A percentile compares a stretch with the other conserved stretches of the same genome.
Evolutionary conservation across 345 rosid species (phyloP).

Genomic region (Euphorbia tirucalli): DNA sequence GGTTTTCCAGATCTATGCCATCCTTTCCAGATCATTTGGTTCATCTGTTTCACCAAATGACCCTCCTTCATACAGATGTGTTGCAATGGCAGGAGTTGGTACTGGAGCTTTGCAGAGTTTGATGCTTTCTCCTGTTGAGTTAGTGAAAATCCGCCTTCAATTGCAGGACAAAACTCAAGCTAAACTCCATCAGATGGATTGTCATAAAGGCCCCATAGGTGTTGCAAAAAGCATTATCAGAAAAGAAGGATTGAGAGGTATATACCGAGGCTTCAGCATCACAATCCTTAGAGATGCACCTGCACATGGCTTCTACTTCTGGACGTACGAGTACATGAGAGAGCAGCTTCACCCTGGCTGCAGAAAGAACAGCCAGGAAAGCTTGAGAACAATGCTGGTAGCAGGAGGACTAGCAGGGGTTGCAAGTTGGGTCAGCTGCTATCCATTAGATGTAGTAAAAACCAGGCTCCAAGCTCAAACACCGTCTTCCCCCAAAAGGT

Average conservation of each 20-base stretch:
- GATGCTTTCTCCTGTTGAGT: slow-evolving; percentile 70
- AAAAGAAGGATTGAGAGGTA: slow-evolving; percentile 57
- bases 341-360: slow-evolving; percentile 90
- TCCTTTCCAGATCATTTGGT: slow-evolving; percentile 72
- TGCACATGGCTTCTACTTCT: slow-evolving; percentile 80
- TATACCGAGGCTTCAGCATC: slow-evolving; percentile 69
- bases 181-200: slow-evolving; percentile 14
- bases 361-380: slow-evolving; percentile 67
- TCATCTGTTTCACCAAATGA: slow-evolving; percentile 41
- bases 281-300: slow-evolving; percentile 88
- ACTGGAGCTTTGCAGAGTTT: slow-evolving; percentile 85
- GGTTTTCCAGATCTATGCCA: slow-evolving; percentile 87
- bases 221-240: slow-evolving; percentile 59
- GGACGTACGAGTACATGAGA: slow-evolving; percentile 78
- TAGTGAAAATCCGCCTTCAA: slow-evolving; percentile 85
- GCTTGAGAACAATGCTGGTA: slow-evolving; percentile 64
- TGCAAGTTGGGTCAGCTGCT: slow-evolving; percentile 84
- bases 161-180: slow-evolving; percentile 36
- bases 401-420: slow-evolving; percentile 94
- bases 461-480: slow-evolving; percentile 74
- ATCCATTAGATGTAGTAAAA: slow-evolving; percentile 85
- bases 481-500: slow-evolving; percentile 35
- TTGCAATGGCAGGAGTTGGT: slow-evolving; percentile 76
- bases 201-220: slow-evolving; percentile 45
- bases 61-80: slow-evolving; percentile 83